Evolutionary conservation across 2,329 filamentous ascomycete genomes (phyloP).

Genomic region (Metarhizium humberi): DNA sequence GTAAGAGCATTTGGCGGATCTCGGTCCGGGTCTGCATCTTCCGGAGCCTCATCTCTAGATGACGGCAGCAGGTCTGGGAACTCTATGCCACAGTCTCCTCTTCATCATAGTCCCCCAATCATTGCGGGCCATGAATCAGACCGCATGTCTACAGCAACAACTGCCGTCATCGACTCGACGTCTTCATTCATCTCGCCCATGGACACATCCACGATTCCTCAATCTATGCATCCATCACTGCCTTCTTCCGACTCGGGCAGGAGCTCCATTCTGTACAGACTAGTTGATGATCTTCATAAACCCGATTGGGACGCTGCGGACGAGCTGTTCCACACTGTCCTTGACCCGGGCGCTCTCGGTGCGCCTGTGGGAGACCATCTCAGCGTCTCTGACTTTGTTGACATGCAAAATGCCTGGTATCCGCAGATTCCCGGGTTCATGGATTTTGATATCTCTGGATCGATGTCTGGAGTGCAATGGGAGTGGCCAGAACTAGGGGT

Average conservation of each 20-base stretch:
- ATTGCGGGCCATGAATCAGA: conserved; percentile 7
- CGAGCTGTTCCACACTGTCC: conserved; percentile 13
- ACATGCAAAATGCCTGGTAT: conserved; percentile 18
- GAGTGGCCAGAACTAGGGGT: conserved; percentile 15
- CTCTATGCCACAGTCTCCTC: conserved; percentile 15
- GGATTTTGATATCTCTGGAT: conserved; percentile 18
- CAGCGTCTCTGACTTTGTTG: conserved; percentile 13
- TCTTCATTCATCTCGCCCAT: conserved; percentile 11
- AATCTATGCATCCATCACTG: conserved; percentile 6
- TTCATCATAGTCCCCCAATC: conserved; percentile 1
- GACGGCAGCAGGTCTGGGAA: conserved; percentile 2
- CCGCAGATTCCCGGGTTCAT: conserved; percentile 18
- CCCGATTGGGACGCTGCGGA: conserved; percentile 15
- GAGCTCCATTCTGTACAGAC: conserved; percentile 12
- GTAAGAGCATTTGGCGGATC: conserved; percentile 12
- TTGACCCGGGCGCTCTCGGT: conserved; percentile 12
- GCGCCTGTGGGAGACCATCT: conserved; percentile 12
- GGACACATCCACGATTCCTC: conserved; percentile 6
- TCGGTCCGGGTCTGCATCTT: conserved; percentile 9
- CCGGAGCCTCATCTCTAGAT: conserved; percentile 7
- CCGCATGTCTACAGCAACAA: conserved; percentile 9
- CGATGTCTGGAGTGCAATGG: conserved; percentile 17
- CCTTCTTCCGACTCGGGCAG: conserved; percentile 13
- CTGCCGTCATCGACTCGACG: conserved; percentile 6
- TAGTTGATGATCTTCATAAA: conserved; percentile 14